A percentile compares a stretch with the other conserved stretches of the same genome.
These are phyloP conservation scores for Trypanosoma caninum DNA, from an alignment of 208 protist genomes.

Conservation along the genomic window DNA sequence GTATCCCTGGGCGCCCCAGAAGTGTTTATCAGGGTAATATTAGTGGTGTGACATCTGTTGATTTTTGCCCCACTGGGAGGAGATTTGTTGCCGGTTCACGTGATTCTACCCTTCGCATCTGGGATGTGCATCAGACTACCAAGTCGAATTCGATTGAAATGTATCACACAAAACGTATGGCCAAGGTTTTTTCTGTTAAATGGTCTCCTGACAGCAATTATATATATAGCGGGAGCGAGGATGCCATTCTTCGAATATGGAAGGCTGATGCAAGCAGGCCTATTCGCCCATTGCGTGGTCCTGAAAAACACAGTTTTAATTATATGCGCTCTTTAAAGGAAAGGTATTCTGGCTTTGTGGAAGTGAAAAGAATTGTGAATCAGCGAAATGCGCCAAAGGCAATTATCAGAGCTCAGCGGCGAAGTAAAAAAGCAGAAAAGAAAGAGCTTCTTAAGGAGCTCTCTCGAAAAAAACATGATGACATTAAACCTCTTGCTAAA, in stretches of 20 bases:
- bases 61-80: constrained; percentile 95
- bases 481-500: constrained; percentile 82
- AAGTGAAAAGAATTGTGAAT: constrained; percentile 86
- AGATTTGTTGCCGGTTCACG: constrained; percentile 95
- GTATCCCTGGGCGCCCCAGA: constrained; percentile 88
- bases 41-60: constrained; percentile 90
- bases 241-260: constrained; percentile 97
- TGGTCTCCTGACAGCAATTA: constrained; percentile 94
- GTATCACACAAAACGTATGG: constrained; percentile 99
- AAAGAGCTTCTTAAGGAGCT: constrained; percentile 85
- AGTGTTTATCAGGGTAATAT: constrained; percentile 97
- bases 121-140: constrained; percentile 77
- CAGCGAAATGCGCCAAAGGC: constrained; percentile 87
- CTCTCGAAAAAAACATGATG: constrained; percentile 68
- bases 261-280: constrained; percentile 92
- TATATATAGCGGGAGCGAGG: constrained; percentile 95
- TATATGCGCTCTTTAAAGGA: constrained; percentile 91
- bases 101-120: constrained; percentile 96
- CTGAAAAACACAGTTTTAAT: constrained; percentile 91
- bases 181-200: constrained; percentile 91
- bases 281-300: constrained; percentile 79
- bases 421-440: constrained; percentile 76
- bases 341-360: constrained; percentile 82
- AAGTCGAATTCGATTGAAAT: constrained; percentile 93
- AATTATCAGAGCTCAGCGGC: constrained; percentile 53